Conservation (phyloP, 371 early-diverging fungal genomes). For the Lichtheimia hyalospora region DNA sequence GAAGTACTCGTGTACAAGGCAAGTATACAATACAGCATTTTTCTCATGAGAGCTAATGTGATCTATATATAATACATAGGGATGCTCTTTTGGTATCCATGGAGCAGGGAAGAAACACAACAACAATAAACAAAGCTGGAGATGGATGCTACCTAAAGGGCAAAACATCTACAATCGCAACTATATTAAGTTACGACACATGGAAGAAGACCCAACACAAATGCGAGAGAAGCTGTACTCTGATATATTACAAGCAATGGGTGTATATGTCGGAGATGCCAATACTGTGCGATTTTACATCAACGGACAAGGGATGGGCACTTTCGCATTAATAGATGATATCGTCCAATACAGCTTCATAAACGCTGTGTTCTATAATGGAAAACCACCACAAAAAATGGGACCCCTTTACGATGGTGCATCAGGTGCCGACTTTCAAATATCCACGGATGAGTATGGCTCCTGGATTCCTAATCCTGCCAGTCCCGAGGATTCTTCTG, state of each 20-base stretch:
- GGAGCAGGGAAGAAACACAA: constrained; percentile 58
- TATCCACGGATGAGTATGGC: constrained; percentile 26
- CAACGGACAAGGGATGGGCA: constrained; percentile 53
- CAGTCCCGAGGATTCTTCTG: constrained; percentile 36
- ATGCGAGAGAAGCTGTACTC: constrained; percentile 63
- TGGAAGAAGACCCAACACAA: constrained; percentile 63
- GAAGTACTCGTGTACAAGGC: constrained; percentile 42
- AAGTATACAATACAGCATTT: constrained; percentile 1
- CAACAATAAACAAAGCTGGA: constrained; percentile 60
- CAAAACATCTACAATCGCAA: constrained; percentile 41
- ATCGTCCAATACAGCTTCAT: constrained; percentile 48
- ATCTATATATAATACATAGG: constrained; percentile 3
- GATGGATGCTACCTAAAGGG: constrained; percentile 32
- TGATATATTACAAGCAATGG: constrained; percentile 52
- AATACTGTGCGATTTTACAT: constrained; percentile 55
- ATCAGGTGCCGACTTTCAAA: constrained; percentile 48
- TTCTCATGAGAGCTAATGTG: neutral
- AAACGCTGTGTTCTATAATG: constrained; percentile 44
- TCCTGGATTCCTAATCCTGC: constrained; percentile 33
- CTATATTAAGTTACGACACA: constrained; percentile 57
- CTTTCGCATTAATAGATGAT: constrained; percentile 58
- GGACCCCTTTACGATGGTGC: constrained; percentile 57
- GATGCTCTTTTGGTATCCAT: constrained; percentile 49
- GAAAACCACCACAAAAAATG: constrained; percentile 43
- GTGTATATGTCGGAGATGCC: constrained; percentile 52